A percentile compares a stretch with the other conserved stretches of the same genome.
Evolutionary conservation across 352 stramenopile species (phyloP).

Genomic region (Hyaloperonospora brassicae): DNA sequence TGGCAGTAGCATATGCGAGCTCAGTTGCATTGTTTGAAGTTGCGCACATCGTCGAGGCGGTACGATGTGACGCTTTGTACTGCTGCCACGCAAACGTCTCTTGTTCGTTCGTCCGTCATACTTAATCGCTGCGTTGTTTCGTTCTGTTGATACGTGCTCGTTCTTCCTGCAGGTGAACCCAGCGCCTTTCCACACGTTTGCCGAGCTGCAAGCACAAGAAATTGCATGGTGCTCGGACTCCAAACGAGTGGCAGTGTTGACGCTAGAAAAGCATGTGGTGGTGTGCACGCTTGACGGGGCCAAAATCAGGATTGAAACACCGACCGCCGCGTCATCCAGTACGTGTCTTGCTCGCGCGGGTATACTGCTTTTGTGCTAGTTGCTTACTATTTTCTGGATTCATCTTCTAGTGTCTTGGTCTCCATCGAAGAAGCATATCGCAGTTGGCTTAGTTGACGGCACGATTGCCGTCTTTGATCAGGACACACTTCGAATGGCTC

Average conservation of each 20-base stretch:
- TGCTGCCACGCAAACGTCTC: not conserved
- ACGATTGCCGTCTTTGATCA: slow-evolving; percentile 32
- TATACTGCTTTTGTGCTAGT: not conserved
- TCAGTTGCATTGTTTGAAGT: slow-evolving; percentile 52
- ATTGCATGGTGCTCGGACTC: slow-evolving; percentile 39
- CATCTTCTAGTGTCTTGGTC: slow-evolving; percentile 37
- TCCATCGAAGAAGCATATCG: slow-evolving; percentile 35
- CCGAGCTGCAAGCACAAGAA: slow-evolving; percentile 33
- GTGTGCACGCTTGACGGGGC: slow-evolving; percentile 31
- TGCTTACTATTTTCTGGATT: not conserved
- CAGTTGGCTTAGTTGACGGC: slow-evolving; percentile 30
- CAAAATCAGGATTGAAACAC: slow-evolving; percentile 15
- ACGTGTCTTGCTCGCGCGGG: slow-evolving; percentile 2
- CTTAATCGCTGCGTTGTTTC: not conserved
- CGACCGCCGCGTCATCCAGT: slow-evolving; percentile 24
- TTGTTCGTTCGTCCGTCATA: not conserved
- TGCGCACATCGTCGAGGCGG: slow-evolving; percentile 40
- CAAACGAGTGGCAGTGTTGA: slow-evolving; percentile 34
- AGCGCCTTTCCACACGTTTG: slow-evolving; percentile 32
- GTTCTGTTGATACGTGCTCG: slow-evolving; percentile 1
- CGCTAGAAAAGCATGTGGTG: slow-evolving; percentile 30
- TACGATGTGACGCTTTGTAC: slow-evolving; percentile 16
- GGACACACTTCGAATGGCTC: slow-evolving; percentile 20
- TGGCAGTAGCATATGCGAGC: slow-evolving; percentile 47
- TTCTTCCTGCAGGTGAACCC: slow-evolving; percentile 19